Evolutionary conservation across 2,329 filamentous ascomycete genomes (phyloP), one percentile per base, ranked within the genome.

Genomic region (Fusarium scirpi): DNA sequence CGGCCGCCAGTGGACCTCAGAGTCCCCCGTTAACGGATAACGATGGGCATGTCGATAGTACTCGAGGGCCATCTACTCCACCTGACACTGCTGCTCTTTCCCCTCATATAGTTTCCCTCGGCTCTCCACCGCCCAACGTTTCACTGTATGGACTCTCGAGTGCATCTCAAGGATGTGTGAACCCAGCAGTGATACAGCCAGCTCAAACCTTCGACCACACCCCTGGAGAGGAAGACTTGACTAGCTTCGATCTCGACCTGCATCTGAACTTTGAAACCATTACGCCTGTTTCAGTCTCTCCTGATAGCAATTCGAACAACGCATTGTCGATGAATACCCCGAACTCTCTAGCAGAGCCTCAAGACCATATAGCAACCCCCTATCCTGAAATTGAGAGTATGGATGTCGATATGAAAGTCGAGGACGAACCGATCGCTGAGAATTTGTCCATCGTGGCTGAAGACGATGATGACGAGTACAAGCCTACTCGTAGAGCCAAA

Each of bases 41-140:
- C 34, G 73, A 73, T 44, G 48, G 30, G 30, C 58, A 55, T 38
- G 46, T 56, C n/a, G 65, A 74, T 16, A 62, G 64, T 22, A 65
- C 63, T 7, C 61, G 58, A 47, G 65, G 54, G 9, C 71, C 73
- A 30, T 64, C 63, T 38, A 74, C 71, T 11, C 73, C 73, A 22
- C 57, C 71, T 2, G 68, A 66, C 43, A 46, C 54, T 45, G 47
- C 45, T 27, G 46, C 68, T 11, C 47, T 64, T 20, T 74, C 56
- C 29, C 61, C 71, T 5, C 34, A 55, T 22, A 52, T 66, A 24
- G 63, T 53, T 24, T 38, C 32, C 16, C 46, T 49, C 29, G 71
- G 67, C 13, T 51, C 43, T 11, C 43, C 57, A n/a, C 65, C 69
- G n/a, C 68, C 69, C 25, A 55, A 43, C 12, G 12, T 56, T 27